phyloP scores from a whole-genome alignment of 345 rosid genomes.

The Trapa bicornis region DNA sequence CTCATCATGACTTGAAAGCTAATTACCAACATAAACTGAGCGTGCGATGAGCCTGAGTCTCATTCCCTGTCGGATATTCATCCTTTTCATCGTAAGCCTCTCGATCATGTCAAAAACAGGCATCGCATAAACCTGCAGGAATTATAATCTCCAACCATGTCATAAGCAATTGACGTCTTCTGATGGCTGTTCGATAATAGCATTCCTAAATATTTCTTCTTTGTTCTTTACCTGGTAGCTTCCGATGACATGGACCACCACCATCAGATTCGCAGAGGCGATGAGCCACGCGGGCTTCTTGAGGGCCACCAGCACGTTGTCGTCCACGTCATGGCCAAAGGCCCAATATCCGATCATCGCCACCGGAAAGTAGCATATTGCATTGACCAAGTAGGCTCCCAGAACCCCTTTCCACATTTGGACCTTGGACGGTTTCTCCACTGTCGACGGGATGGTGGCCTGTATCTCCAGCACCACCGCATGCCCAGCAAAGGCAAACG shows the following conservation, averaged over 20 bases:
- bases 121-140: conserved; percentile 70
- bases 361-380: conserved; percentile 86
- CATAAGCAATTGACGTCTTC: neutral
- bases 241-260: conserved; percentile 84
- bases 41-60: conserved; percentile 50
- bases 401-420: conserved; percentile 80
- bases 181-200: neutral
- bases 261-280: conserved; percentile 81
- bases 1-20: neutral
- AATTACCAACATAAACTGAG: conserved; percentile 74
- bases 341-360: conserved; percentile 80
- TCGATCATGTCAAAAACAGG: conserved; percentile 80
- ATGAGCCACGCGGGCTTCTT: conserved; percentile 74
- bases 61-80: conserved; percentile 45
- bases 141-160: neutral
- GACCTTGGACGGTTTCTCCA: neutral
- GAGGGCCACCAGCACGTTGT: no score
- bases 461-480: conserved; percentile 89
- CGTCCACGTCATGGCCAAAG: conserved; percentile 26
- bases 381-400: conserved; percentile 69
- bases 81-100: conserved; percentile 34
- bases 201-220: neutral
- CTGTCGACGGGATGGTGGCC: conserved; percentile 83
- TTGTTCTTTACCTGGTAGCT: conserved; percentile 53
- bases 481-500: conserved; percentile 87